Conservation (phyloP, 208 protist genomes). For the Wallacemonas sp. region DNA sequence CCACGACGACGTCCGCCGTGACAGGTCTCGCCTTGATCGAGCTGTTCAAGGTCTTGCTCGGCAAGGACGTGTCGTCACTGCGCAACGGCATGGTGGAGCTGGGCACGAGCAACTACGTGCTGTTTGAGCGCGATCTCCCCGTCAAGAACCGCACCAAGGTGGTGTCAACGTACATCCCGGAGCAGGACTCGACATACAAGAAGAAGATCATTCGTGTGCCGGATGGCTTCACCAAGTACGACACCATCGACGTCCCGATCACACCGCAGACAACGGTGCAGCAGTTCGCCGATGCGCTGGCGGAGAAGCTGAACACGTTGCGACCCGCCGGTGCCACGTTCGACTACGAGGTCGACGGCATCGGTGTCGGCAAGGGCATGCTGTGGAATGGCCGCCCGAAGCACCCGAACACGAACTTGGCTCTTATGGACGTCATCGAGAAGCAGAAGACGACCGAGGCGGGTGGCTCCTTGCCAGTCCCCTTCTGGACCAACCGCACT, state of each 20-base stretch:
- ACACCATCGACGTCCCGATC: conserved; percentile 65
- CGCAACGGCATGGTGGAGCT: conserved; percentile 90
- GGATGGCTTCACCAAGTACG: conserved; percentile 89
- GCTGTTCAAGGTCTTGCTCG: conserved; percentile 96
- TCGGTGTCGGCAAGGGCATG: conserved; percentile 84
- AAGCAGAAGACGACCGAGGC: conserved; percentile 69
- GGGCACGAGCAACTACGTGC: conserved; percentile 89
- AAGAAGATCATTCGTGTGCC: conserved; percentile 83
- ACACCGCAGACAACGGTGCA: conserved; percentile 69
- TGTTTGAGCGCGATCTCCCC: conserved; percentile 85
- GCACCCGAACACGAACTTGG: conserved; percentile 74
- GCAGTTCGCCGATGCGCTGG: conserved; percentile 55
- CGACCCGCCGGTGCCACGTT: conserved; percentile 31
- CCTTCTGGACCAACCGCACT: conserved; percentile 81
- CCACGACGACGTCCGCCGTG: conserved; percentile 99
- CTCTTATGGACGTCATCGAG: conserved; percentile 85
- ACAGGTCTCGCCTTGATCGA: conserved; percentile 98
- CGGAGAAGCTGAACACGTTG: conserved; percentile 52
- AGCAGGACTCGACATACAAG: conserved; percentile 89
- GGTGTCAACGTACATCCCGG: conserved; percentile 75
- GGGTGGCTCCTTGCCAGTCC: conserved; percentile 35
- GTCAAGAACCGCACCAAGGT: conserved; percentile 72
- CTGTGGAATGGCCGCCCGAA: conserved; percentile 77
- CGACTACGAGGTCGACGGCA: conserved; percentile 70
- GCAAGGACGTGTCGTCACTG: conserved; percentile 69